Base-by-base conservation (phyloP, 441 rosid species). In the Kokia cookei region DNA sequence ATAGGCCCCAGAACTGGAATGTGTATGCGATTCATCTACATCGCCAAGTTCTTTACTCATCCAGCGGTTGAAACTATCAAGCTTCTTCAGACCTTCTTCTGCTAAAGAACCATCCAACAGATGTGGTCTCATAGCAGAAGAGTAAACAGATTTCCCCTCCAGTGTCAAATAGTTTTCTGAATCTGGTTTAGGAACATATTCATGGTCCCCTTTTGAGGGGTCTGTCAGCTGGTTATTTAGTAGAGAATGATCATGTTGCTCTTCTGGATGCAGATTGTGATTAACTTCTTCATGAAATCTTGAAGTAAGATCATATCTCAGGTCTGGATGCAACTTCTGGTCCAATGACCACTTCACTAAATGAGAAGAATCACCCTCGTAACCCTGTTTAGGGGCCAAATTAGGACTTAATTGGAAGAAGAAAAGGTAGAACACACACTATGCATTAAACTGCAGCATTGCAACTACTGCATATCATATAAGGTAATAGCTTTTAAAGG, bases 11-110 rank as follows among this genome's bases (percentile, higher is more conserved):
- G 87, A 82, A 81, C 80, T 85, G 69, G 97, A 82, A 27, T 84
- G 88, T 71, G 80, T 69, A 76, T 70, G 86, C 17, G 88, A 81
- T 75, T 87, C 93, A 47, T 82, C 85, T 63, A 91, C 98, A 80
- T 95, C 98, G 76, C 89, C 98, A 75, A 94, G 91, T 84, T 93
- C 98, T 78, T 84, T 93, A 81, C 90, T 90, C 96, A 90, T 89
- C 99, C 99, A 95, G 61, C 93, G 87, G 75, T 84, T 86, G 85
- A 94, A 94, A 82, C 99, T 94, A 76, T 94, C 99, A 79, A 86
- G 85, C 84, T 94, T 94, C 86, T 90, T 86, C 76, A 88, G 76
- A 79, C 91, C 90, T 69, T 84, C 90, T 74, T 83, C 91, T 10
- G 83, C 77, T 63, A 82, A 59, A 73, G 90, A 76, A 69, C 85